Conservation (phyloP, 2,329 filamentous ascomycete species). For the Sordariomycetes sp. region DNA sequence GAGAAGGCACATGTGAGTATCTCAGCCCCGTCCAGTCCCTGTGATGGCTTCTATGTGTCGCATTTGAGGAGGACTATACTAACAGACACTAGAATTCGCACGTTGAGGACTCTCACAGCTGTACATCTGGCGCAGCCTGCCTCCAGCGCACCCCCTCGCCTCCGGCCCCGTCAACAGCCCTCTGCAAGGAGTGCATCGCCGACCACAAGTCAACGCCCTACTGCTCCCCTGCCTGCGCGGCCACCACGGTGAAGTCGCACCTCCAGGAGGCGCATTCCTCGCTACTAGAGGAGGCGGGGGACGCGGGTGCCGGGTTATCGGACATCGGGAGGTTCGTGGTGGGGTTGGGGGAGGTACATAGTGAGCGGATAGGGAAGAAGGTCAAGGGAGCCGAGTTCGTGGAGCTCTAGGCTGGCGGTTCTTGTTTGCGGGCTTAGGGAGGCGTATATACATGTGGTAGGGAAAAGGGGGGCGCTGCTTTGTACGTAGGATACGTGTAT, state of each 20-base stretch:
- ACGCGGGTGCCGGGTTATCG: background rate
- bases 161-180: background rate
- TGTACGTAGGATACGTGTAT: too few relatives aligned
- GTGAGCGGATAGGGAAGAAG: slow-evolving; percentile 1
- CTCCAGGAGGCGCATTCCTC: slow-evolving; percentile 1
- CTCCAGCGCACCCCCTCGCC: slow-evolving; percentile 1
- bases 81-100: slow-evolving; percentile 1
- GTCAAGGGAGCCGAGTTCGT: background rate
- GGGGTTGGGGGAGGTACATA: slow-evolving; percentile 1
- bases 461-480: background rate
- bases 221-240: slow-evolving; percentile 3
- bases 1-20: slow-evolving; percentile 27
- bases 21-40: background rate
- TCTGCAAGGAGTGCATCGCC: slow-evolving; percentile 3
- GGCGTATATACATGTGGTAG: background rate
- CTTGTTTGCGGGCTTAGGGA: background rate
- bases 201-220: background rate
- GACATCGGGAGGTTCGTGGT: background rate
- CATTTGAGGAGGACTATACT: background rate
- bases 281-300: background rate
- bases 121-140: slow-evolving; percentile 7
- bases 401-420: background rate
- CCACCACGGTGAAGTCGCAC: slow-evolving; percentile 1
- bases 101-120: slow-evolving; percentile 6
- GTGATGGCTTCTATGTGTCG: too few relatives aligned